Evolutionary conservation across 129 eudicot species (phyloP).

Genomic region (Flaveria sonorensis): DNA sequence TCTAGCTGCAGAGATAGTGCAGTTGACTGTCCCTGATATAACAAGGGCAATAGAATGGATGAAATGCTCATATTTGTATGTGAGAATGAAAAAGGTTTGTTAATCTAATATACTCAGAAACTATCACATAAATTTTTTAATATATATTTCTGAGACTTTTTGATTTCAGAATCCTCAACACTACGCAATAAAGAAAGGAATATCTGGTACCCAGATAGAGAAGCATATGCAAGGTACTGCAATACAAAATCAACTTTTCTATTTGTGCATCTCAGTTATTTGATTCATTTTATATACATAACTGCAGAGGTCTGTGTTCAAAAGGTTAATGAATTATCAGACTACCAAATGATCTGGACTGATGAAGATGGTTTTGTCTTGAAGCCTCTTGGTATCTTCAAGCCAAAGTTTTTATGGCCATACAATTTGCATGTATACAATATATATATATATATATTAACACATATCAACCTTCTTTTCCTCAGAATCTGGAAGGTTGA

Average conservation of each 20-base stretch:
- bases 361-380: constrained; percentile 93
- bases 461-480: constrained; percentile 22
- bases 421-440: constrained; percentile 1
- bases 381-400: constrained; percentile 86
- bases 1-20: constrained; percentile 98
- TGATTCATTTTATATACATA: constrained; percentile 28
- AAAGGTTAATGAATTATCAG: constrained; percentile 85
- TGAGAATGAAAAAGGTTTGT: constrained; percentile 86
- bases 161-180: constrained; percentile 75
- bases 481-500: constrained; percentile 92
- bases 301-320: constrained; percentile 77
- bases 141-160: constrained; percentile 41
- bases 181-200: constrained; percentile 68
- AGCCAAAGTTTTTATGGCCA: constrained; percentile 11
- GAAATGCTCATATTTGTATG: constrained; percentile 91
- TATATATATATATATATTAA: constrained; percentile 10
- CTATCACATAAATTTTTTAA: constrained; percentile 3
- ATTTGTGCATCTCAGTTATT: constrained; percentile 19
- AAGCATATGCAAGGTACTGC: constrained; percentile 79
- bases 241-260: constrained; percentile 1
- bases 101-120: constrained; percentile 31
- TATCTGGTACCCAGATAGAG: constrained; percentile 57
- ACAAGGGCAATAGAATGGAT: constrained; percentile 97
- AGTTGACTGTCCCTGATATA: constrained; percentile 83
- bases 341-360: constrained; percentile 92